A percentile compares a stretch with the other conserved stretches of the same genome.
These are phyloP conservation scores for Tolypocladium ovalisporum DNA, from an alignment of 2,329 filamentous ascomycete genomes.

Conservation along the genomic window DNA sequence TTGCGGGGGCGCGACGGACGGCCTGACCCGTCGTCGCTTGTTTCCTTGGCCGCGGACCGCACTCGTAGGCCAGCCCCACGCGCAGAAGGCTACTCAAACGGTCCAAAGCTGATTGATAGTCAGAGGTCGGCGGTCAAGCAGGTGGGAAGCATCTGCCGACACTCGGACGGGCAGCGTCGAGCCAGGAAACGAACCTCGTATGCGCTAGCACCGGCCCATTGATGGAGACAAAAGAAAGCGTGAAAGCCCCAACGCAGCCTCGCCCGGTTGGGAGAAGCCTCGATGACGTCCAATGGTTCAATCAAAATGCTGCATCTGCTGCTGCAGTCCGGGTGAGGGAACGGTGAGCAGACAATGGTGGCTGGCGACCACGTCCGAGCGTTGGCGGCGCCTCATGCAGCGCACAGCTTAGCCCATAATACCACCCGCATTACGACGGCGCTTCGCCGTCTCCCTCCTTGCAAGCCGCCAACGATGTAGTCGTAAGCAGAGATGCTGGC, in stretches of 20 bases:
- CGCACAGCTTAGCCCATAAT: background rate
- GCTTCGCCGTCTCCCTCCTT: background rate
- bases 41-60: background rate
- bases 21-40: background rate
- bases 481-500: background rate
- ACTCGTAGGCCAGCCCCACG: background rate
- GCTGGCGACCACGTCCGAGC: background rate
- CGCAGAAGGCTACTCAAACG: background rate
- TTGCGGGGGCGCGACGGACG: background rate
- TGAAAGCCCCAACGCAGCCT: background rate
- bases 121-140: background rate
- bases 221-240: background rate
- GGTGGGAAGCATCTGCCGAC: background rate
- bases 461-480: too few relatives aligned
- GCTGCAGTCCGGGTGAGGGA: background rate
- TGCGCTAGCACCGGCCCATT: too few relatives aligned
- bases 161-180: background rate
- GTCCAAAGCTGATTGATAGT: background rate
- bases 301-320: background rate
- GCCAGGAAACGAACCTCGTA: too few relatives aligned
- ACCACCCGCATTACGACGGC: background rate
- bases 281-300: background rate
- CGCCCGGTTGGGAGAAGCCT: background rate
- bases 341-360: background rate
- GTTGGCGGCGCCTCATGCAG: background rate